Evolutionary conservation across 805 yeast genomes (phyloP), one percentile per base, ranked within the genome.

Genomic region (Saturnispora diversa): DNA sequence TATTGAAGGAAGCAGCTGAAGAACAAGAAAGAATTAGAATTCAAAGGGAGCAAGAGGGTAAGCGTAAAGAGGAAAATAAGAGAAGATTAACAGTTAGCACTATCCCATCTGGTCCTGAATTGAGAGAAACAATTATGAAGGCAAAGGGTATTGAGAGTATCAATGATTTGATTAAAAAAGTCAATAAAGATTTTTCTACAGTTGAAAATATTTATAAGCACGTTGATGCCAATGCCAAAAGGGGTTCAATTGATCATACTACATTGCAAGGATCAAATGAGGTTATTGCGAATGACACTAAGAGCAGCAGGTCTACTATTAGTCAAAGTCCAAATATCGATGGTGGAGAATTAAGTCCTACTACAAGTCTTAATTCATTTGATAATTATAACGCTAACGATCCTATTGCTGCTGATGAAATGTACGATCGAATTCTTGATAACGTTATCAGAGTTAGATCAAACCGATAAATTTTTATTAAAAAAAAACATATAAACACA

Each of bases 121-220:
- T 74, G 20, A 53, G 80, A 32, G 76, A 73, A 45, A 77, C 78
- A 0, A 80, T 83, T 21, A 77, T 82, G 40, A 74, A 75, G 43
- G 86, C 87, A 3, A 81, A 80, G 51, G 90, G 90, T 47, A 76
- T 80, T 40, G 78, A 78, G 45, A 72, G 81, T 20, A 81, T 81
- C 8, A 69, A 70, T 16, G 84, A 80, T 42, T 66, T 82, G 49
- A 81, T 82, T 48, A 72, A 69, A 35, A 80, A 75, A 48, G 82
- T 82, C 39, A 75, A 73, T 50, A 67, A 67, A 40, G 74, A 79
- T 43, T 59, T 58, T 35, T 44, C 55, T 5, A 49, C 57, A 35
- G 52, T 61, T 34, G 49, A 55, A 30, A 45, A 49, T 15, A 58
- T 48, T 30, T 55, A 53, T 50, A 48, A 46, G 28, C 49, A 43